Evolutionary conservation across 148 eudicot genomes (phyloP), one percentile per base, ranked within the genome.

Genomic region (Amaranthus palmeri): DNA sequence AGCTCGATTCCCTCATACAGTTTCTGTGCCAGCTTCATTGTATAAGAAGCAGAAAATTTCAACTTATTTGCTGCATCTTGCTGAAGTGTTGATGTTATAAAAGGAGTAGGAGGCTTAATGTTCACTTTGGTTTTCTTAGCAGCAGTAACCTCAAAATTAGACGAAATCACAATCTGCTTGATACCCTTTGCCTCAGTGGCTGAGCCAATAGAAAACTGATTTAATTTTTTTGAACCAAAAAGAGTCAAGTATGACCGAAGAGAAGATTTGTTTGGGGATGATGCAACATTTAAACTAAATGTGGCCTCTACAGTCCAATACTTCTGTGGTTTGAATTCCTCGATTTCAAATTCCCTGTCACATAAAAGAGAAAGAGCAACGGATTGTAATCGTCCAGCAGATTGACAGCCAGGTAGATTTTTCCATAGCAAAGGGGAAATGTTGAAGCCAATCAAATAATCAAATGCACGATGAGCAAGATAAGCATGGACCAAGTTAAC

Each of bases 301-400:
- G 79, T 67, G 55, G 87, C 96, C 68, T 80, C 87, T 46, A 95
- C 77, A 45, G 93, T 84, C 98, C 98, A 95, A 77, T 91, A 95
- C 68, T 95, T 97, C 57, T 80, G 85, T 44, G 97, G 81, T 72
- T 83, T 89, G 74, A 95, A 95, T 73, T 81, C 81, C 72, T 91
- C 88, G 9, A 95, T 91, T 83, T 95, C 97, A 61, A 76, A 81
- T 82, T 95, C 97, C 73, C 97, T 79, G 65, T 91, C 98, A 40
- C 93, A 89, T 75, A 95, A 69, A 67, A 95, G 89, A 81, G 97
- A 75, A 57, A 95, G 81, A 72, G 97, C 97, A 80, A 90, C 97
- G 71, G 98, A 95, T 58, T 95, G 98, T 68, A 95, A 96, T 76
- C 98, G 89, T 54, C 98, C 98, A 72, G 98, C 98, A 47, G 98